Evolutionary conservation across 106 monocot species (phyloP).

Genomic region (Vanilla planifolia): DNA sequence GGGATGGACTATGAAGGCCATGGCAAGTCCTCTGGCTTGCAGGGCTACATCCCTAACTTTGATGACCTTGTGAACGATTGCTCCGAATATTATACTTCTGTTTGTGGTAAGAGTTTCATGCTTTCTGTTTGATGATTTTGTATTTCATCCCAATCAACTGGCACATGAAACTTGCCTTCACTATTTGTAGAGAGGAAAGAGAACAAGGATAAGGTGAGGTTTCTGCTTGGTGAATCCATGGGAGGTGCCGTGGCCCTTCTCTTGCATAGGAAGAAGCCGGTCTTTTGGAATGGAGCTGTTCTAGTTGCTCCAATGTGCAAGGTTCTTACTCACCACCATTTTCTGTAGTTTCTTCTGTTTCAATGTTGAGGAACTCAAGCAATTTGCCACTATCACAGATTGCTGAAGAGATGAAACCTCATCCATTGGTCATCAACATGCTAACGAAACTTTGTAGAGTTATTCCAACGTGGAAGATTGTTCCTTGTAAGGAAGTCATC

Average conservation of each 20-base stretch:
- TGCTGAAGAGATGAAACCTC: conserved; percentile 57
- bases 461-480: conserved; percentile 51
- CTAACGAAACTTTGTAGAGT: conserved; percentile 24
- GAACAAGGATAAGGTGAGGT: conserved; percentile 40
- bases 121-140: neutral
- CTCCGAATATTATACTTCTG: conserved; percentile 24
- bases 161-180: neutral
- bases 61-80: conserved; percentile 43
- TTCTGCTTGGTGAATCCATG: conserved; percentile 61
- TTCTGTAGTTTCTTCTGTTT: neutral
- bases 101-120: conserved; percentile 27
- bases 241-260: conserved; percentile 48
- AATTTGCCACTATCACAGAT: conserved; percentile 11
- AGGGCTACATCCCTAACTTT: conserved; percentile 48
- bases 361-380: no score
- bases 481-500: conserved; percentile 37
- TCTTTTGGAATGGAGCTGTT: conserved; percentile 44
- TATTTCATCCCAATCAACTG: neutral
- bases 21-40: conserved; percentile 45
- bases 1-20: conserved; percentile 62
- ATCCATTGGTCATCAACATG: conserved; percentile 31
- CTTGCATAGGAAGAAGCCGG: conserved; percentile 31
- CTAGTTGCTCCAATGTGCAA: conserved; percentile 65
- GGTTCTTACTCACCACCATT: conserved; percentile 8
- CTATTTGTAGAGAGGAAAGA: conserved; percentile 23